Conservation (phyloP, 306 rosid genomes). For the Psophocarpus tetragonolobus region DNA sequence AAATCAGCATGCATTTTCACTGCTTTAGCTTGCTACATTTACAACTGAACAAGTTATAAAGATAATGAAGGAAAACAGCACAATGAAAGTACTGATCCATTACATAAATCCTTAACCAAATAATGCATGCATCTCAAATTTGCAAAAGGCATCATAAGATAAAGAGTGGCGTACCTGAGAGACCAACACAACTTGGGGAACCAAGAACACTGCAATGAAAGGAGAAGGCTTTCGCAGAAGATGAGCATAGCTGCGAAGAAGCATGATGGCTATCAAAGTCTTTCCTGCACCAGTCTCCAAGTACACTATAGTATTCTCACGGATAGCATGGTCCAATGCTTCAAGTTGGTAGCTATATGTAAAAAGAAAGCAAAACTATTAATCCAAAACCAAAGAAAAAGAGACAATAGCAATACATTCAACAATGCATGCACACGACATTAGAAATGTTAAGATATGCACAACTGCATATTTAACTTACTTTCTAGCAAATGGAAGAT, state of each 20-base stretch:
- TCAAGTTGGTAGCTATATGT: conserved; percentile 78
- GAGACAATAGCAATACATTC: neutral
- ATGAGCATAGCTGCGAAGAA: conserved; percentile 70
- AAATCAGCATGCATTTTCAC: conserved; percentile 65
- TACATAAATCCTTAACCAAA: neutral
- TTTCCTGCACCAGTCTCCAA: conserved; percentile 94
- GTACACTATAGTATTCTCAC: conserved; percentile 66
- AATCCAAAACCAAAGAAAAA: neutral
- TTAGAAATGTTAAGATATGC: neutral
- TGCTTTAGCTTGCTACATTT: conserved; percentile 74
- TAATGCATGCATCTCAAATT: neutral
- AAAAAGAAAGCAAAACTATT: neutral
- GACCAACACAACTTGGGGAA: conserved; percentile 85
- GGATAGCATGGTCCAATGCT: conserved; percentile 65
- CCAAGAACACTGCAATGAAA: conserved; percentile 71
- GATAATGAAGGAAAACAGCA: neutral
- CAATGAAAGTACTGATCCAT: neutral
- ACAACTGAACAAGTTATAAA: neutral
- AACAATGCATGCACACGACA: neutral
- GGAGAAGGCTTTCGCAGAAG: conserved; percentile 69
- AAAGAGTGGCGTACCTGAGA: conserved; percentile 51
- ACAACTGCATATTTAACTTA: conserved; percentile 11
- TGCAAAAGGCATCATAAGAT: neutral
- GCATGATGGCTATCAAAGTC: conserved; percentile 89
- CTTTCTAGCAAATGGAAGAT: conserved; percentile 79